These are phyloP conservation scores for Funneliformis caledonium DNA, from an alignment of 371 early-diverging fungal genomes.

Conservation along the genomic window DNA sequence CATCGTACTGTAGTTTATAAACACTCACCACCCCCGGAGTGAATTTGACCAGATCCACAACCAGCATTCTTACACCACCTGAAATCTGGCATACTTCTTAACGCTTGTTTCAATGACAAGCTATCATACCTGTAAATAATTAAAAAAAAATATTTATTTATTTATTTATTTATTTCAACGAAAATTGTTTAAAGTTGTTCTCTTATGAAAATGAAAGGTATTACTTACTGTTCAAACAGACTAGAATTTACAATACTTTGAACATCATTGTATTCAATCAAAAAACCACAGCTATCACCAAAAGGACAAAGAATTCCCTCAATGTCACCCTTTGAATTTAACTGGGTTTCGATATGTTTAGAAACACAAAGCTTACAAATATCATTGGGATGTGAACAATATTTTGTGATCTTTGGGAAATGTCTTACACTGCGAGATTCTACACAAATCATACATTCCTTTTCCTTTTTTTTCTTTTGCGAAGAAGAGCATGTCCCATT, in stretches of 20 bases:
- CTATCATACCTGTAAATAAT: not conserved
- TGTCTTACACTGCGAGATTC: not conserved
- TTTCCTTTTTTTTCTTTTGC: not conserved
- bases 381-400: not conserved
- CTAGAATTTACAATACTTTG: not conserved
- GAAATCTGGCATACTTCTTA: conserved; percentile 22
- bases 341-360: not conserved
- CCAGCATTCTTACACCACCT: conserved; percentile 30
- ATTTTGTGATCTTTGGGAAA: not conserved
- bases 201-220: not conserved
- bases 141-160: no score
- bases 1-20: not conserved
- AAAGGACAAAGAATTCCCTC: conserved; percentile 13
- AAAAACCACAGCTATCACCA: conserved; percentile 10
- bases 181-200: not conserved
- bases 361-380: conserved; percentile 24
- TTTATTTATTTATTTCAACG: no score
- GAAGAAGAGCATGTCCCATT: no score
- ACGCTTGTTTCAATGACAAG: not conserved
- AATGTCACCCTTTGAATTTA: conserved; percentile 16
- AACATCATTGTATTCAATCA: conserved; percentile 10
- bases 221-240: conserved; percentile 23
- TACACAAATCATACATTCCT: conserved; percentile 32
- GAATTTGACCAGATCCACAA: conserved; percentile 39
- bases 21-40: conserved; percentile 16